Conservation (phyloP, 208 protist species). For the Trypanosoma lewisi region DNA sequence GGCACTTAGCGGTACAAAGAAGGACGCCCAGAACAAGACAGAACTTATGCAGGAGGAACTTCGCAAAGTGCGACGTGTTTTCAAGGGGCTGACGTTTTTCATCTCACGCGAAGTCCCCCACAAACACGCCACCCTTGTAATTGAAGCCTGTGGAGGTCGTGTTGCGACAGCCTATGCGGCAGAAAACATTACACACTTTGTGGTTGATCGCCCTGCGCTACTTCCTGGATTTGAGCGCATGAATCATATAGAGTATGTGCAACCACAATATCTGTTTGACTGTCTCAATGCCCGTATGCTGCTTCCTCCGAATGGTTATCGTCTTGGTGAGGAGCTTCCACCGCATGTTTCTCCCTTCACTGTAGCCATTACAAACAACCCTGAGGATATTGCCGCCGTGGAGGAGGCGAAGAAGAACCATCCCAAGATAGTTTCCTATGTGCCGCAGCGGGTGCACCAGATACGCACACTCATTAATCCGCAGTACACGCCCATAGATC, state of each 20-base stretch:
- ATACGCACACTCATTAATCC: slow-evolving; percentile 81
- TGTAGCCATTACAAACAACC: slow-evolving; percentile 79
- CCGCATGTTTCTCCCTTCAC: slow-evolving; percentile 92
- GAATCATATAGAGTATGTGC: slow-evolving; percentile 89
- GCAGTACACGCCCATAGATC: slow-evolving; percentile 65
- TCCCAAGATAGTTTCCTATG: slow-evolving; percentile 77
- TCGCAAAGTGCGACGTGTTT: slow-evolving; percentile 55
- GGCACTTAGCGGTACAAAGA: slow-evolving; percentile 29
- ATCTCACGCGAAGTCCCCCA: slow-evolving; percentile 89
- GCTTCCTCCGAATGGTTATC: slow-evolving; percentile 85
- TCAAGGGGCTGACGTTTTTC: slow-evolving; percentile 81
- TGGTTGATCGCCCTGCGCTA: slow-evolving; percentile 81
- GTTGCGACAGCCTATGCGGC: slow-evolving; percentile 67
- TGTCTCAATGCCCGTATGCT: slow-evolving; percentile 91
- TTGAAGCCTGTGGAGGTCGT: slow-evolving; percentile 86
- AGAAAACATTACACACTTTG: slow-evolving; percentile 81
- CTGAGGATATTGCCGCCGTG: slow-evolving; percentile 77
- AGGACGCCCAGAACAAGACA: slow-evolving; percentile 36
- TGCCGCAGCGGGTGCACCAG: slow-evolving; percentile 85
- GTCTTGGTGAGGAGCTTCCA: slow-evolving; percentile 86
- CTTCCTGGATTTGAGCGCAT: slow-evolving; percentile 48
- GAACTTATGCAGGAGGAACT: slow-evolving; percentile 62
- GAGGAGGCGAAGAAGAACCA: slow-evolving; percentile 79
- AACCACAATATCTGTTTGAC: slow-evolving; percentile 97
- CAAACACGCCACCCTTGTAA: slow-evolving; percentile 89